Evolutionary conservation across 768 basidiomycete species (phyloP).

Genomic region (Thelephora ganbajun): DNA sequence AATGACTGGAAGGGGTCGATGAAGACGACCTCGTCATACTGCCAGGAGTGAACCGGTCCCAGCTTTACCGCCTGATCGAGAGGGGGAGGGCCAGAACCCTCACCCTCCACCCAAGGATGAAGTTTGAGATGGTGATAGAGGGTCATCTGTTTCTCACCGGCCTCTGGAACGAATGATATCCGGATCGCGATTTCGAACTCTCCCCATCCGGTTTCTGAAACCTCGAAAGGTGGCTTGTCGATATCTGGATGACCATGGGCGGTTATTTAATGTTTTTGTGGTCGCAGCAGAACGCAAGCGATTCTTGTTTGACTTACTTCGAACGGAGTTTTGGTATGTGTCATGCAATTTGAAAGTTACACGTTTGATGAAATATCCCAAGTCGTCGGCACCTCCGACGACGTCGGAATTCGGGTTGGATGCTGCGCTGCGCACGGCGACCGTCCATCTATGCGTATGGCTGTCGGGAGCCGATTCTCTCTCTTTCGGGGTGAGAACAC

Average conservation of each 20-base stretch:
- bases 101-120: slow-evolving; percentile 70
- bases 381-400: slow-evolving; percentile 84
- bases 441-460: slow-evolving; percentile 94
- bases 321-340: slow-evolving; percentile 80
- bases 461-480: slow-evolving; percentile 42
- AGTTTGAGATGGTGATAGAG: slow-evolving; percentile 92
- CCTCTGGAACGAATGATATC: slow-evolving; percentile 79
- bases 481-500: slow-evolving; percentile 63
- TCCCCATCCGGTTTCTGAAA: slow-evolving; percentile 99
- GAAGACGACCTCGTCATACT: slow-evolving; percentile 97
- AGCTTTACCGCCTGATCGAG: slow-evolving; percentile 50
- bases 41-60: slow-evolving; percentile 90
- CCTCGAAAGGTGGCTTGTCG: slow-evolving; percentile 88
- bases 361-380: slow-evolving; percentile 85
- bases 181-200: slow-evolving; percentile 95
- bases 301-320: slow-evolving; percentile 45
- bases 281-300: neutral
- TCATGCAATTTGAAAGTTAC: slow-evolving; percentile 98
- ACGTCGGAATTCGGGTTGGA: slow-evolving; percentile 57
- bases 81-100: slow-evolving; percentile 52
- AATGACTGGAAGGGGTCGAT: slow-evolving; percentile 84
- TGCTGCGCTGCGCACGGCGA: slow-evolving; percentile 83
- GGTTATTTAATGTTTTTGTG: slow-evolving; percentile 2
- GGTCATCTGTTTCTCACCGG: slow-evolving; percentile 79
- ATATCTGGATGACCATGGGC: slow-evolving; percentile 35